These are phyloP conservation scores for Umbelopsis sp. DNA, from an alignment of 371 early-diverging fungal species.

Conservation along the genomic window DNA sequence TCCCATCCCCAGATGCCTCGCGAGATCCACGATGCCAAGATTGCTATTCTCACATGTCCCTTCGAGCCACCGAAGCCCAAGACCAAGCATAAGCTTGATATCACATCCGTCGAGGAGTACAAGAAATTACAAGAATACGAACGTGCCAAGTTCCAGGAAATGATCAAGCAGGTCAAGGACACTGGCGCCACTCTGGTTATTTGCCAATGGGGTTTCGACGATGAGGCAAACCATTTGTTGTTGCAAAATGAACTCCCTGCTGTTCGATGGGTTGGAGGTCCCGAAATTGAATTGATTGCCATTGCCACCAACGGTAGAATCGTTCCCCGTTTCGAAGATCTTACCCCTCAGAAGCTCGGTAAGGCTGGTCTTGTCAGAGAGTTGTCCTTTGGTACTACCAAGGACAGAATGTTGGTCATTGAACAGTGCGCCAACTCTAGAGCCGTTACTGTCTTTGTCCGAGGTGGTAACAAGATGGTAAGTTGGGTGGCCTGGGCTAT, in stretches of 20 bases:
- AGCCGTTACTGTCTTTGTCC: slow-evolving; percentile 98
- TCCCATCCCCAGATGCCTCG: slow-evolving; percentile 99
- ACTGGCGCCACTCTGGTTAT: slow-evolving; percentile 98
- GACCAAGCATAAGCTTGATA: slow-evolving; percentile 99
- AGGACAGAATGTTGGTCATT: slow-evolving; percentile 98
- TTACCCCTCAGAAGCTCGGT: slow-evolving; percentile 92
- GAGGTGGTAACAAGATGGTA: slow-evolving; percentile 99
- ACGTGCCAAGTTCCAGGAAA: slow-evolving; percentile 93
- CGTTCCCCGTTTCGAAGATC: slow-evolving; percentile 99
- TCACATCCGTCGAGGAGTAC: slow-evolving; percentile 98
- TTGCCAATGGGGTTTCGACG: slow-evolving; percentile 99
- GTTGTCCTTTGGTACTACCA: slow-evolving; percentile 96
- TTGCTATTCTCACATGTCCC: slow-evolving; percentile 99
- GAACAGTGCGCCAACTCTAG: slow-evolving; percentile 98
- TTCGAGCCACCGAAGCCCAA: slow-evolving; percentile 99
- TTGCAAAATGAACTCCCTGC: slow-evolving; percentile 98
- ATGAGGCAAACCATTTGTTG: slow-evolving; percentile 99
- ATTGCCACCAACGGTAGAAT: slow-evolving; percentile 99
- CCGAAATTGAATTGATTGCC: slow-evolving; percentile 98
- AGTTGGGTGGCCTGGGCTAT: neutral
- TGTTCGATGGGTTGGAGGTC: slow-evolving; percentile 99
- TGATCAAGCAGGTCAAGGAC: slow-evolving; percentile 98
- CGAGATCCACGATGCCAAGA: slow-evolving; percentile 93
- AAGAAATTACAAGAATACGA: slow-evolving; percentile 96
- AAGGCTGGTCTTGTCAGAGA: slow-evolving; percentile 94